Evolutionary conservation across 2,329 filamentous ascomycete genomes (phyloP), one percentile per base, ranked within the genome.

Genomic region (Arthroderma sp.): DNA sequence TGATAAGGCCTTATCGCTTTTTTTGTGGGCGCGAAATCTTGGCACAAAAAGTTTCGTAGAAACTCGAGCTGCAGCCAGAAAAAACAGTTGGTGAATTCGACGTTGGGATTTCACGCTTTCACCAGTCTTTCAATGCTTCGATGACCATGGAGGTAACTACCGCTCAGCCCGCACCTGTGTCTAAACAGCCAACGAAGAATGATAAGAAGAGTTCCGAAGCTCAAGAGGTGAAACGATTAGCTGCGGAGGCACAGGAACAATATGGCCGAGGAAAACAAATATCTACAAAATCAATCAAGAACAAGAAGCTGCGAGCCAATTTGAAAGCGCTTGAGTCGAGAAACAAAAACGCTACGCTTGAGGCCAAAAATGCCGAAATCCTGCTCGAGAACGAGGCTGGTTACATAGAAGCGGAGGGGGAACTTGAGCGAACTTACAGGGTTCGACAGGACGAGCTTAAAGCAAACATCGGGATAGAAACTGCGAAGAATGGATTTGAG

Each of bases 341-440:
- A 63, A 89, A 87, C 66, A 78, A 87, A 57, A 76, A 82, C 55
- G 89, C 89, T 1, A 71, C 83, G 1, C 65, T 93, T 32, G 82
- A 84, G 62, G 87, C 91, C 10, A 94, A 94, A 66, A 89, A 95
- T 71, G 86, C 89, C 22, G 91, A 98, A 66, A 91, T 98, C 46
- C 68, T 98, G 55, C 76, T 94, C 44, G 89, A 96, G 65, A 86
- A 94, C 61, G 77, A 81, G 5, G 70, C 75, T 7, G 91, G 91
- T 5, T 93, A 94, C 56, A 70, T 98, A 45, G 86, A 96, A 64
- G 74, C 89, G 1, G 91, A 98, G 62, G 75, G 75, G 28, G 88
- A 88, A 60, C 72, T 98, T 49, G 91, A 98, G 64, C 73, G 80
- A 59, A 98, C 91, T 15, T 96, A 93, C 68, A 88, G 86, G 65